A percentile compares a stretch with the other conserved stretches of the same genome.
phyloP scores from a whole-genome alignment of 768 basidiomycete genomes.

The Hygrocybe punicea region DNA sequence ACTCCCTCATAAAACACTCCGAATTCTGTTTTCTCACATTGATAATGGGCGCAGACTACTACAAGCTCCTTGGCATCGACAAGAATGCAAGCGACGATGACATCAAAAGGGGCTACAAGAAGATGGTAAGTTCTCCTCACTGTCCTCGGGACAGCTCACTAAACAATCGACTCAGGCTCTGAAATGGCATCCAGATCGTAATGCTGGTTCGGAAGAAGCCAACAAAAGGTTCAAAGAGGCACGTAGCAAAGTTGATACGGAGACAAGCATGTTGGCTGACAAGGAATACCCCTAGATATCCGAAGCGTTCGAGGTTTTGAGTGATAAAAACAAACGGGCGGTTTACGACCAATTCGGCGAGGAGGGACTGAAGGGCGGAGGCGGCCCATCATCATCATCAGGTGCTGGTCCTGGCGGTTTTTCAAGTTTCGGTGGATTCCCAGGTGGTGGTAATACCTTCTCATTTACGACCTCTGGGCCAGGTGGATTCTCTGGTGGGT shows the following conservation, averaged over 20 bases:
- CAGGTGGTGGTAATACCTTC: conserved; percentile 51
- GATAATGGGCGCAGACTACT: conserved; percentile 83
- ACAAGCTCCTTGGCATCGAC: conserved; percentile 72
- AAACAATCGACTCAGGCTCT: conserved; percentile 50
- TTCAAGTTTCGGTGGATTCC: conserved; percentile 41
- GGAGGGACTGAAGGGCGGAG: conserved; percentile 83
- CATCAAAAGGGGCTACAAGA: conserved; percentile 94
- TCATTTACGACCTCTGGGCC: conserved; percentile 52
- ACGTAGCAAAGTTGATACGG: conserved; percentile 13
- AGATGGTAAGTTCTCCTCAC: conserved; percentile 60
- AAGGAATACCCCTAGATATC: conserved; percentile 54
- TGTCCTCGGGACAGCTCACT: too few species aligned
- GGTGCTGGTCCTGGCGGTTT: conserved; percentile 48
- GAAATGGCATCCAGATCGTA: conserved; percentile 95
- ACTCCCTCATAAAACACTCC: background rate
- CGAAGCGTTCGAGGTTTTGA: conserved; percentile 95
- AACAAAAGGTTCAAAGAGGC: conserved; percentile 92
- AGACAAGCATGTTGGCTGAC: background rate
- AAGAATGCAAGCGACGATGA: conserved; percentile 77
- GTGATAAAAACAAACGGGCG: conserved; percentile 78
- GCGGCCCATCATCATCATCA: conserved; percentile 49
- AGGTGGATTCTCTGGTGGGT: conserved; percentile 51
- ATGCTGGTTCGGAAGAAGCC: conserved; percentile 80
- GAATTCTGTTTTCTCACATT: conserved; percentile 3
- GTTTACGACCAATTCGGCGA: conserved; percentile 94